phyloP scores from a whole-genome alignment of 2,329 filamentous ascomycete species.

The Diplodia corticola region DNA sequence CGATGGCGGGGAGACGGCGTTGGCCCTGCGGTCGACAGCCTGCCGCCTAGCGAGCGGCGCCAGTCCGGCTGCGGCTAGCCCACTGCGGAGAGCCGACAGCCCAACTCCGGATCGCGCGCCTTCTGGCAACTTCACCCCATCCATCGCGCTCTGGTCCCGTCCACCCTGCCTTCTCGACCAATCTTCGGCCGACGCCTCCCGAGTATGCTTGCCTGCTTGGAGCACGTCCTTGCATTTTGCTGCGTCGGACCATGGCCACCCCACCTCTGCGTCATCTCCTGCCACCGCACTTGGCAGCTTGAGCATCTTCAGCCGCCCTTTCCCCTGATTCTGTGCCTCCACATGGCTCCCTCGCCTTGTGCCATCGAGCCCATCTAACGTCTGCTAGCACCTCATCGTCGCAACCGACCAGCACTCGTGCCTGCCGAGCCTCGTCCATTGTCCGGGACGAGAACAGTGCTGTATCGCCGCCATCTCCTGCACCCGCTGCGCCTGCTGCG shows the following conservation, averaged over 20 bases:
- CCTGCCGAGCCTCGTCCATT: neutral
- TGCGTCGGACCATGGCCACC: neutral
- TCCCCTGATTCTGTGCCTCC: no score
- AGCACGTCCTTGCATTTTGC: neutral
- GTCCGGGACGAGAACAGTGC: neutral
- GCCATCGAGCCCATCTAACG: neutral
- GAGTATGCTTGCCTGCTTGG: neutral
- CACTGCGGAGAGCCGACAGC: constrained; percentile 14
- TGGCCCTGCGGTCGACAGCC: neutral
- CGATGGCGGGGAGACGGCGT: neutral
- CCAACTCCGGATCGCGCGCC: neutral
- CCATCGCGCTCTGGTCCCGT: neutral
- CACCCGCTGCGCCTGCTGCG: neutral
- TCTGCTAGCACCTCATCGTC: neutral
- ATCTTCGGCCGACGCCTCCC: neutral
- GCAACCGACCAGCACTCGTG: neutral
- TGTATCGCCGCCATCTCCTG: neutral
- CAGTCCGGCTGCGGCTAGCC: neutral
- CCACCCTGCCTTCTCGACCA: neutral
- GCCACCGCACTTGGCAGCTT: neutral
- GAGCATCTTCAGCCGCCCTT: neutral
- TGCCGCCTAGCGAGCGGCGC: neutral
- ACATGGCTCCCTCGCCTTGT: neutral
- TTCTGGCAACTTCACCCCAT: neutral
- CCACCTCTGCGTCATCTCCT: neutral